Percentiles rank a stretch among this genome's conserved stretches.
Evolutionary conservation across 306 rosid genomes (phyloP).

Genomic region (Trifolium fragiferum): DNA sequence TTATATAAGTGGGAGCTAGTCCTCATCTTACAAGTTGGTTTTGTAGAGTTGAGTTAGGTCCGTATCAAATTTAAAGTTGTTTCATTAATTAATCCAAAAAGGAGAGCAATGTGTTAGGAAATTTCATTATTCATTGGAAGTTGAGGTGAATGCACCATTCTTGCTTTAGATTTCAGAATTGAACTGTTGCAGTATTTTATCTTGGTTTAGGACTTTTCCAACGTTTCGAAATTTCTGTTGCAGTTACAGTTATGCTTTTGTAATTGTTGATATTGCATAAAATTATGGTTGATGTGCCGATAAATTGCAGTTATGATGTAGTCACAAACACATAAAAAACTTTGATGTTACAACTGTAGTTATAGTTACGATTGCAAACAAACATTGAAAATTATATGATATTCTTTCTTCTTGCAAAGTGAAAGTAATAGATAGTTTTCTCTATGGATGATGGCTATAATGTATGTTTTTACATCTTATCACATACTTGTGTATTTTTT

Average conservation of each 20-base stretch:
- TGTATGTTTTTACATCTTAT: background rate
- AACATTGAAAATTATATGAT: background rate
- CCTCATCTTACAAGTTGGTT: background rate
- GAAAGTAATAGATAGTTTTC: background rate
- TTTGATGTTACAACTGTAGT: background rate
- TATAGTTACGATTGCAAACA: background rate
- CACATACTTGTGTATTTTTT: slow-evolving; percentile 14
- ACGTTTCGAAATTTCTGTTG: background rate
- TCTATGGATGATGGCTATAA: background rate
- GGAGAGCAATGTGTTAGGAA: slow-evolving; percentile 8
- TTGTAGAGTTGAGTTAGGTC: background rate
- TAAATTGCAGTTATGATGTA: background rate
- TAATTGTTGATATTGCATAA: background rate
- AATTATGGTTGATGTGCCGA: background rate
- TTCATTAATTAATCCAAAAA: slow-evolving; percentile 3
- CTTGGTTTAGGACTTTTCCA: slow-evolving; percentile 16
- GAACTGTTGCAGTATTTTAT: slow-evolving; percentile 3
- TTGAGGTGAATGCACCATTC: no score
- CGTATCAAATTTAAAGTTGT: background rate
- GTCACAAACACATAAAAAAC: background rate
- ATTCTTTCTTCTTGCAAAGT: background rate
- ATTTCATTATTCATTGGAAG: slow-evolving; percentile 16
- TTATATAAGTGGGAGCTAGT: background rate
- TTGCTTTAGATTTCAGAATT: background rate
- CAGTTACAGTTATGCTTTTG: background rate